Evolutionary conservation across 2,329 filamentous ascomycete species (phyloP).

Genomic region (Fusarium sp.): DNA sequence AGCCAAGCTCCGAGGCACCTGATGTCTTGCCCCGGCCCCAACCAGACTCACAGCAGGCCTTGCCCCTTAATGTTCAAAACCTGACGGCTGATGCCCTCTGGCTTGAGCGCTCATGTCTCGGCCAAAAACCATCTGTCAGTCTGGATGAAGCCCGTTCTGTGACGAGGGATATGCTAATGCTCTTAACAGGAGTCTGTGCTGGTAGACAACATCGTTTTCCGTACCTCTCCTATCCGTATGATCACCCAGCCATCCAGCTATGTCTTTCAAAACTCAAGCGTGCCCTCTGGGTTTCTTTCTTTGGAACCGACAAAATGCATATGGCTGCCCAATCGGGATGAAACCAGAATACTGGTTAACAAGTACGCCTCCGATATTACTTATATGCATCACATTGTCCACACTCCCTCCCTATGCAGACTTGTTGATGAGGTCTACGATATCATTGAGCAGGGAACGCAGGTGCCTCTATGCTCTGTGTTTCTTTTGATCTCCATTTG

Average conservation of each 20-base stretch:
- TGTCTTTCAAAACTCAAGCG: constrained; percentile 49
- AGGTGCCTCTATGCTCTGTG: constrained; percentile 45
- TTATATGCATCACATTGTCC: constrained; percentile 53
- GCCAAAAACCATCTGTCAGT: constrained; percentile 51
- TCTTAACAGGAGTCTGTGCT: constrained; percentile 49
- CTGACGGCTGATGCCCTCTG: constrained; percentile 54
- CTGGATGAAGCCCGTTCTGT: no score
- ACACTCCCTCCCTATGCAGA: constrained; percentile 47
- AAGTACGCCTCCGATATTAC: constrained; percentile 52
- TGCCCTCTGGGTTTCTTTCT: constrained; percentile 40
- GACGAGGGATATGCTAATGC: constrained; percentile 3
- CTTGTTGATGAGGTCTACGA: constrained; percentile 53
- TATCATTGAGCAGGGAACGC: constrained; percentile 43
- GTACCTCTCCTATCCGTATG: constrained; percentile 52
- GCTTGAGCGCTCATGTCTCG: constrained; percentile 52
- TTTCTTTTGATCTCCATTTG: constrained; percentile 51
- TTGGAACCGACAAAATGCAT: constrained; percentile 53
- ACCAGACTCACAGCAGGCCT: constrained; percentile 20
- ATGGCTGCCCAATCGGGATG: constrained; percentile 53
- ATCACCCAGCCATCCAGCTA: constrained; percentile 53
- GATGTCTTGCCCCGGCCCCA: constrained; percentile 12
- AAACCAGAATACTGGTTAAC: constrained; percentile 49
- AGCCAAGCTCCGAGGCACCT: constrained; percentile 17
- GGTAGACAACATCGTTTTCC: constrained; percentile 52
- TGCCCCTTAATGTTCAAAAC: constrained; percentile 53